These are phyloP conservation scores for Alternaria metachromatica DNA, from an alignment of 2,329 filamentous ascomycete genomes.

Conservation along the genomic window DNA sequence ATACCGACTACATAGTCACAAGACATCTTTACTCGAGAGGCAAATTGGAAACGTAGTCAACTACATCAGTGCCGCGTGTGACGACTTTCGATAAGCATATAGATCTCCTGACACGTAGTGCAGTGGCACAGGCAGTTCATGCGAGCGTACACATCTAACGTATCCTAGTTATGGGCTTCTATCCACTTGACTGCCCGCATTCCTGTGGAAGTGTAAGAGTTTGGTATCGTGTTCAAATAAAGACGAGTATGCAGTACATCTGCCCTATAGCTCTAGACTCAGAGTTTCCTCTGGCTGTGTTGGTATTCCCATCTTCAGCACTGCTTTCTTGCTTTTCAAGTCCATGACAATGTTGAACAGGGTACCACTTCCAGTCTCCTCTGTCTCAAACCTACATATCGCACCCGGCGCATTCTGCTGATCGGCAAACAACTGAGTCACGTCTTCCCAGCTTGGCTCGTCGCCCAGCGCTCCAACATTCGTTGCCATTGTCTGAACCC, in stretches of 20 bases:
- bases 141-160: neutral
- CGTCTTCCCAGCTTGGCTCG: constrained; percentile 35
- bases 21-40: neutral
- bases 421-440: constrained; percentile 51
- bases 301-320: constrained; percentile 40
- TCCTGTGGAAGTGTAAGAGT: neutral
- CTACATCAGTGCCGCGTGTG: neutral
- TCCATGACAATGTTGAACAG: constrained; percentile 50
- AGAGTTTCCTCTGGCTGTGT: constrained; percentile 38
- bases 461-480: constrained; percentile 27
- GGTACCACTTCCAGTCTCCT: constrained; percentile 38
- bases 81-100: neutral
- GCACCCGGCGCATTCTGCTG: constrained; percentile 49
- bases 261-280: constrained; percentile 24
- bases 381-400: constrained; percentile 37
- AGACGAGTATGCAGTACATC: neutral
- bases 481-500: constrained; percentile 49
- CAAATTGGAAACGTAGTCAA: neutral
- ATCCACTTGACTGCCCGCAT: neutral
- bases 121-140: neutral
- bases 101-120: neutral
- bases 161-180: neutral
- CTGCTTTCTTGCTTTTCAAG: constrained; percentile 38
- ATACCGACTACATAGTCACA: neutral
- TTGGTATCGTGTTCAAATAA: neutral